Conservation (phyloP, 306 rosid genomes). For the Urtica urens region DNA sequence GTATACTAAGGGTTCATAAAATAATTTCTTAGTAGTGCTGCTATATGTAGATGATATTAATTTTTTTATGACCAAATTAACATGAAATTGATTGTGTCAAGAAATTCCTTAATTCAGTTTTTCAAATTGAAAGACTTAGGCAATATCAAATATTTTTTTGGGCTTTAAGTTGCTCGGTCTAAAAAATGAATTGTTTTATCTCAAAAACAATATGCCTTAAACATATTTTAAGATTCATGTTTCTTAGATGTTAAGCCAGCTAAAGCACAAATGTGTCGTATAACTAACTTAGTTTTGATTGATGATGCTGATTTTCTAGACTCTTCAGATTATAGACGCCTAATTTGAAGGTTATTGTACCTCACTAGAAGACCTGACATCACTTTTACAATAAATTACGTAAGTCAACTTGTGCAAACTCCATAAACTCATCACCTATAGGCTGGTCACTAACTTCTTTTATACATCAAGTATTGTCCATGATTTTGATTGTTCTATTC, state of each 20-base stretch:
- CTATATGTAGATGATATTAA: not conserved
- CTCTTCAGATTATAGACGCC: not conserved
- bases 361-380: slow-evolving; percentile 3
- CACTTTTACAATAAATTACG: not conserved
- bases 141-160: not conserved
- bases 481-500: not conserved
- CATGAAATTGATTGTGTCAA: not conserved
- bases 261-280: not conserved
- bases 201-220: not conserved
- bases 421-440: not conserved
- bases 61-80: not conserved
- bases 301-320: not conserved
- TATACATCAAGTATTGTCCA: not conserved
- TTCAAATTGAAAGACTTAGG: not conserved
- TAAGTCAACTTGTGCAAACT: not conserved
- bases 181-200: not conserved
- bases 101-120: not conserved
- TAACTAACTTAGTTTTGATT: not conserved
- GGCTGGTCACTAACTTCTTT: too few species aligned
- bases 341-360: not conserved
- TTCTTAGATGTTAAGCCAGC: not conserved
- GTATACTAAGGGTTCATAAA: not conserved
- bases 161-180: not conserved
- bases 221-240: not conserved
- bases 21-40: not conserved